These are phyloP conservation scores for Penicillium brevicompactum DNA, from an alignment of 2,329 filamentous ascomycete species.

Conservation along the genomic window DNA sequence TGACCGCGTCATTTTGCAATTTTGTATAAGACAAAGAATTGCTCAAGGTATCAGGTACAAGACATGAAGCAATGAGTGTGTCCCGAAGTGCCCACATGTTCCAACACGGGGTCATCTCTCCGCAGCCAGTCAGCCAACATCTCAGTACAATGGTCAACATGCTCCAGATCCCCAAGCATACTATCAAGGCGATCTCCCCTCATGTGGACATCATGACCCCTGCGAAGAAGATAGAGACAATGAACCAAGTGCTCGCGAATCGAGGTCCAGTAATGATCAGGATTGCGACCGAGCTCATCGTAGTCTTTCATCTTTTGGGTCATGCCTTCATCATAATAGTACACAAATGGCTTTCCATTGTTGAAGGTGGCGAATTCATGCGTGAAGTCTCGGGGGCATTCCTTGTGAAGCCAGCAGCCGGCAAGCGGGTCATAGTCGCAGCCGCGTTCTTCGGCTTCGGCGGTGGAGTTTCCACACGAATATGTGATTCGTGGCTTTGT, in stretches of 20 bases:
- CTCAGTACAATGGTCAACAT: conserved; percentile 20
- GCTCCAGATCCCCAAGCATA: conserved; percentile 16
- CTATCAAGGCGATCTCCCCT: conserved; percentile 17
- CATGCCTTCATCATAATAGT: conserved; percentile 17
- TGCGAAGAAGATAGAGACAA: conserved; percentile 16
- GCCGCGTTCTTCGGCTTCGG: conserved; percentile 12
- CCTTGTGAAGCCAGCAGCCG: conserved; percentile 18
- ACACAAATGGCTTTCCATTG: conserved; percentile 16
- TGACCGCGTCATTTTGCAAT: background rate
- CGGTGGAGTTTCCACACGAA: conserved; percentile 16
- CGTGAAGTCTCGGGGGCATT: conserved; percentile 16
- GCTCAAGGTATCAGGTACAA: conserved; percentile 2
- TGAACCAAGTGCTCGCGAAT: conserved; percentile 13
- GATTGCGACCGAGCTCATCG: conserved; percentile 10
- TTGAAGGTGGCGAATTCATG: conserved; percentile 15
- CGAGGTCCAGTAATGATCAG: conserved; percentile 13
- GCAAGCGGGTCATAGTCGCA: conserved; percentile 18
- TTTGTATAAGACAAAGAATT: background rate
- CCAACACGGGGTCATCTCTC: conserved; percentile 8
- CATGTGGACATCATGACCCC: conserved; percentile 18
- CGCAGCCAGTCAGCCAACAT: conserved; percentile 17
- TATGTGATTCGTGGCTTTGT: conserved; percentile 10
- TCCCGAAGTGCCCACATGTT: conserved; percentile 14
- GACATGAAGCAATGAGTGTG: conserved; percentile 16
- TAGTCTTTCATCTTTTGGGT: conserved; percentile 15